Percentiles rank a stretch among this genome's conserved stretches.
phyloP scores from a whole-genome alignment of 768 basidiomycete genomes.

The Naganishia kalamii region DNA sequence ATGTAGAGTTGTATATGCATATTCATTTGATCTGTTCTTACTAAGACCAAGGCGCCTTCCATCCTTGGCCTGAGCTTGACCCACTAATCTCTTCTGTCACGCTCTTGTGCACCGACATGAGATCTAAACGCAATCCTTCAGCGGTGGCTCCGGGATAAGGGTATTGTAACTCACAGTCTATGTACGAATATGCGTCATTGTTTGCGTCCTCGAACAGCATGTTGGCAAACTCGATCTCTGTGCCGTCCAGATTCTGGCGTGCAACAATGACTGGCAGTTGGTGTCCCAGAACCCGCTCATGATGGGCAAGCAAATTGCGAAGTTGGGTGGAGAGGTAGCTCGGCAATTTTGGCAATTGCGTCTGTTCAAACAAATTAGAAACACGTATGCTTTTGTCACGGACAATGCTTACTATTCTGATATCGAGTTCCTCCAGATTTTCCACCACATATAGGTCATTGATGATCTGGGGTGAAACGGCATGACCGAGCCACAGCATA shows the following conservation, averaged over 20 bases:
- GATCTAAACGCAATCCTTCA: constrained; percentile 28
- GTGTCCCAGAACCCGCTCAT: constrained; percentile 51
- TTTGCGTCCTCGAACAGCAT: constrained; percentile 96
- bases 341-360: constrained; percentile 61
- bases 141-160: neutral
- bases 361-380: constrained; percentile 48
- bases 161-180: constrained; percentile 59
- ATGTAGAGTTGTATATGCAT: constrained; percentile 10
- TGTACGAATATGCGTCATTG: constrained; percentile 86
- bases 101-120: constrained; percentile 44
- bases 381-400: constrained; percentile 26
- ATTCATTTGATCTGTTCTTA: neutral
- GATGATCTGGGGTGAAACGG: constrained; percentile 72
- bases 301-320: constrained; percentile 71
- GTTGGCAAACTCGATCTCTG: constrained; percentile 92
- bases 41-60: constrained; percentile 40
- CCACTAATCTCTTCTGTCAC: constrained; percentile 44
- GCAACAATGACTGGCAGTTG: constrained; percentile 58
- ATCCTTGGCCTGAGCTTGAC: constrained; percentile 34
- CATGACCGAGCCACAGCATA: constrained; percentile 84
- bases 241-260: constrained; percentile 84
- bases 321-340: constrained; percentile 77
- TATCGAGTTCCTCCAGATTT: constrained; percentile 63
- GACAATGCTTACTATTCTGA: constrained; percentile 56
- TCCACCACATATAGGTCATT: constrained; percentile 78